Percentiles rank a stretch among this genome's conserved stretches.
phyloP scores from a whole-genome alignment of 2,329 filamentous ascomycete genomes.

The Cercospora sojina region DNA sequence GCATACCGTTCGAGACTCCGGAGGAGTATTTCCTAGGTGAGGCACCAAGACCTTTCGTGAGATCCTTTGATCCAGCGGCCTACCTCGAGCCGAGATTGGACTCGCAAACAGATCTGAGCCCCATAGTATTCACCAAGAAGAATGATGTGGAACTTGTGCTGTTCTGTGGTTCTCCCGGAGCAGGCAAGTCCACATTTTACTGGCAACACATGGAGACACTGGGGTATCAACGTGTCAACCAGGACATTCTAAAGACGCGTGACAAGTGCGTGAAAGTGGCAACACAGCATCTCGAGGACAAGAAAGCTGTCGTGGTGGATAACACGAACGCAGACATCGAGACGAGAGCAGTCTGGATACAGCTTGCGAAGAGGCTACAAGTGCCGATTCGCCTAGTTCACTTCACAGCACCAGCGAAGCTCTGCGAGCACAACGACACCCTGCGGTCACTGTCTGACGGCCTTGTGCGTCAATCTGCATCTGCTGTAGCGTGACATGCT shows the following conservation, averaged over 20 bases:
- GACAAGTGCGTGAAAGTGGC: constrained; percentile 71
- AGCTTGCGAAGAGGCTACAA: constrained; percentile 66
- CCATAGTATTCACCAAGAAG: constrained; percentile 54
- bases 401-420: constrained; percentile 68
- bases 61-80: constrained; percentile 68
- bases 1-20: constrained; percentile 77
- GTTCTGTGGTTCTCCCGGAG: constrained; percentile 83
- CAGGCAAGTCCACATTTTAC: constrained; percentile 91
- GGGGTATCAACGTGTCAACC: constrained; percentile 82
- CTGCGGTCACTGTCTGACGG: constrained; percentile 65
- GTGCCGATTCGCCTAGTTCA: constrained; percentile 82
- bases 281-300: constrained; percentile 60
- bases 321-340: constrained; percentile 90
- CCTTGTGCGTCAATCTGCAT: constrained; percentile 30
- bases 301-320: constrained; percentile 73
- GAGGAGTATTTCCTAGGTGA: constrained; percentile 86
- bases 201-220: constrained; percentile 73
- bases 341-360: constrained; percentile 74
- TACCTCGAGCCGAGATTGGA: constrained; percentile 46
- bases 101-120: constrained; percentile 35
- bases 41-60: constrained; percentile 61
- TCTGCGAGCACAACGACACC: constrained; percentile 83
- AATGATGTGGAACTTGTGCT: constrained; percentile 73
- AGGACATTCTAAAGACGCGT: constrained; percentile 77
- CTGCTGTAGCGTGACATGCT: constrained; percentile 18